Evolutionary conservation across 495 filamentous ascomycete species (phyloP).

Genomic region (Melanomma pulvis-pyrius): DNA sequence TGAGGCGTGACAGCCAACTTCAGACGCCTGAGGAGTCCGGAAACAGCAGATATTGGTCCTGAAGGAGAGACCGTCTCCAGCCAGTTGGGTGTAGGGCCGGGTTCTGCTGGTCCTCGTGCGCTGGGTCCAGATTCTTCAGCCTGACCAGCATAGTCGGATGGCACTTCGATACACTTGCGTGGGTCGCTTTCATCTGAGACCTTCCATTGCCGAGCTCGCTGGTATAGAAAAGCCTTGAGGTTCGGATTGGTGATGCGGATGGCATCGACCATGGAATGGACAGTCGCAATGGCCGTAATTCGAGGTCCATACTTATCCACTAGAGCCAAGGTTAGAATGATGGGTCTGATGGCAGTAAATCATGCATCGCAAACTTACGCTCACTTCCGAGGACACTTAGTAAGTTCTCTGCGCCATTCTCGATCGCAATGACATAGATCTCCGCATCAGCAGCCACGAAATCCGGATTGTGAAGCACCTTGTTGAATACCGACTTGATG

Average conservation of each 20-base stretch:
- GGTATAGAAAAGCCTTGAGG: slow-evolving; percentile 26
- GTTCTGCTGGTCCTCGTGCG: not conserved
- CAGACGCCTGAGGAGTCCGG: not conserved
- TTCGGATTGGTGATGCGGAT: slow-evolving; percentile 14
- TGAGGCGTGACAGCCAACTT: not conserved
- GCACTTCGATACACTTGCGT: slow-evolving; percentile 7
- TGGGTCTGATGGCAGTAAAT: not conserved
- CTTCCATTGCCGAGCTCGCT: slow-evolving; percentile 31
- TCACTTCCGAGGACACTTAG: slow-evolving; percentile 28
- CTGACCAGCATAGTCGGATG: not conserved
- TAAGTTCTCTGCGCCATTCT: slow-evolving; percentile 37
- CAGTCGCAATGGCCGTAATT: slow-evolving; percentile 33
- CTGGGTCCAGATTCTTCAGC: not conserved
- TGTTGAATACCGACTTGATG: slow-evolving; percentile 40
- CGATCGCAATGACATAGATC: slow-evolving; percentile 45
- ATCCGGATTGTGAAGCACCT: slow-evolving; percentile 38
- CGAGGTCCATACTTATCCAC: slow-evolving; percentile 13
- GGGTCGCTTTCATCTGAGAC: slow-evolving; percentile 1
- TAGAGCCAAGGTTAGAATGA: not conserved
- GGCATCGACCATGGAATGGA: not conserved
- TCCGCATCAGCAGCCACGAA: slow-evolving; percentile 40
- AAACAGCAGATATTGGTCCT: not conserved
- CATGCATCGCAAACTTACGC: slow-evolving; percentile 21
- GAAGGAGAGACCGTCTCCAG: not conserved
- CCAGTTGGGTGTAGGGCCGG: slow-evolving; percentile 5